Evolutionary conservation across 148 eudicot species (phyloP).

Genomic region (Chenopodium formosanum): DNA sequence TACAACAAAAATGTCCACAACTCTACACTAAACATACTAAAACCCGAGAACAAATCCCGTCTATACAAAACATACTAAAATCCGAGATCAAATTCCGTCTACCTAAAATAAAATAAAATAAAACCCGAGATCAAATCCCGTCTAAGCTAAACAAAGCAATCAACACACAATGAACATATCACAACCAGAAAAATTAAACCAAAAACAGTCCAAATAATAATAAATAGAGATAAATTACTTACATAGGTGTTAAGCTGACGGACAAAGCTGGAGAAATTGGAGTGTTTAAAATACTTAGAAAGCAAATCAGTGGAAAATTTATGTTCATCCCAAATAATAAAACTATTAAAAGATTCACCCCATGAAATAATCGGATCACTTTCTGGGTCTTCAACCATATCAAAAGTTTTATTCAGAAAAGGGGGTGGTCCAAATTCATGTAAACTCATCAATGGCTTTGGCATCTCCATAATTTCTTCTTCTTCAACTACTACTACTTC

Average conservation of each 20-base stretch:
- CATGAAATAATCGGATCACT: constrained; percentile 61
- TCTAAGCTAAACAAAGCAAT: neutral
- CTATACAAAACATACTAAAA: too few relatives aligned
- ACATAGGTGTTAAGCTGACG: constrained; percentile 86
- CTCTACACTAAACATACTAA: too few relatives aligned
- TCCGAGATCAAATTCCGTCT: too few relatives aligned
- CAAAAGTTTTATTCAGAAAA: constrained; percentile 65
- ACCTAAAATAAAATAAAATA: too few relatives aligned
- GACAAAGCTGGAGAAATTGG: constrained; percentile 76
- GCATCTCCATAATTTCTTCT: constrained; percentile 1
- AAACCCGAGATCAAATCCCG: neutral
- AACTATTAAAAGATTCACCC: constrained; percentile 36
- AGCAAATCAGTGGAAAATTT: constrained; percentile 47
- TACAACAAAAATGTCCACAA: too few relatives aligned
- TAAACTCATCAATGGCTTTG: constrained; percentile 47
- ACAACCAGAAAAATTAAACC: neutral
- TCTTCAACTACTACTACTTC: constrained; percentile 1
- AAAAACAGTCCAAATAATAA: neutral
- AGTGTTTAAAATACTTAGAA: constrained; percentile 65
- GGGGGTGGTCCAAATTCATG: constrained; percentile 57
- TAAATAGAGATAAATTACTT: constrained; percentile 7
- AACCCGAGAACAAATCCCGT: too few relatives aligned
- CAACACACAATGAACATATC: neutral
- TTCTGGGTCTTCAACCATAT: constrained; percentile 63
- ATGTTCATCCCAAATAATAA: constrained; percentile 64